Base-by-base conservation (phyloP, 2,329 filamentous ascomycete species). In the Phaeosphaeriaceae sp. region DNA sequence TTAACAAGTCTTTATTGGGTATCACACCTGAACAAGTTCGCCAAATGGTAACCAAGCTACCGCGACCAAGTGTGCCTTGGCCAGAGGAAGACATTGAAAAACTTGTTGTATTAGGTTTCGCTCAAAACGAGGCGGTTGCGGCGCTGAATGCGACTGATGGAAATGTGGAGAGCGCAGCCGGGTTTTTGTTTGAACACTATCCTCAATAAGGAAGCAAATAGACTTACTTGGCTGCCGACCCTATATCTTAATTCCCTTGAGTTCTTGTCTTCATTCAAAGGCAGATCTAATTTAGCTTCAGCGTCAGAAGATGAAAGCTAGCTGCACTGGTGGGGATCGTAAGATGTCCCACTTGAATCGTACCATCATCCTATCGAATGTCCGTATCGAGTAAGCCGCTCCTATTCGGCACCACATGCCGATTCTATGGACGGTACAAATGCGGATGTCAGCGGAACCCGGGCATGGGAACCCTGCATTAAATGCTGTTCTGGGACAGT, bases 81-180 rank as follows among this genome's bases (percentile, higher is more conserved):
- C 73, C 76, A 1, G 70, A 73, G 2, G 73, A 77, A 29, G 71
- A 71, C 38, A 64, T 80, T 5, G 61, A 71, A 50, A 73, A 72
- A 5, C 52, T 80, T 46, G 72, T 76, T 6, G 76, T 74, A n/a
- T 44, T 80, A 42, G 78, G 78, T 1, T 79, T 80, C 51, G 72
- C 66, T 40, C 67, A 74, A 23, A 71, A 74, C 35, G 76, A 79
- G 50, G 78, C 76, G n/a, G 59, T 80, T 30, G 75, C 74, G 2
- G 78, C 78, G 21, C 54, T 81, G 50, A 78, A 79, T 58, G 73
- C 74, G 7, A 79, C 77, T 13, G 73, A 74, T n/a, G 77, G 78
- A 1, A 76, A 80, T 50, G 76, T 79, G 6, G 78, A 80, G 42
- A 68, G 77, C 50, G 78, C 78, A 6, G 78, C 78, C 18, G 76